These are phyloP conservation scores for Aeschynomene evenia DNA, from an alignment of 306 rosid species.

Conservation along the genomic window DNA sequence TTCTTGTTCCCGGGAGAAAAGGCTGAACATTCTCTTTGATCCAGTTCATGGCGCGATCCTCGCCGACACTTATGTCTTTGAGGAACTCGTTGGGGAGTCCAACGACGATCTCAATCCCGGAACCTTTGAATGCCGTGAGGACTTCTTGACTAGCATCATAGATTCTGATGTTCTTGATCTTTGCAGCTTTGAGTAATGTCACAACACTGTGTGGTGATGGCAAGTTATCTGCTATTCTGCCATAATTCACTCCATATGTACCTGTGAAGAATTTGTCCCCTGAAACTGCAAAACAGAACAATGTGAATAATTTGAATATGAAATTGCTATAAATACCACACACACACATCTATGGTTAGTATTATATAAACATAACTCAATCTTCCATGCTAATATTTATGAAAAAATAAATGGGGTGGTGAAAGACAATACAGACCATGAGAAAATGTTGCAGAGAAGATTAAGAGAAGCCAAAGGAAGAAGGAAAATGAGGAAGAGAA, in stretches of 20 bases:
- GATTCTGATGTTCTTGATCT: slow-evolving; percentile 69
- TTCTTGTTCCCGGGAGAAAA: slow-evolving; percentile 68
- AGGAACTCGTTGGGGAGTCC: slow-evolving; percentile 59
- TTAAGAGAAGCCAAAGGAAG: slow-evolving; percentile 44
- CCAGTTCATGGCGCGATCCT: slow-evolving; percentile 89
- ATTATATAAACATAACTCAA: too few relatives aligned
- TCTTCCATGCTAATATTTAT: not conserved
- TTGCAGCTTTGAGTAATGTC: slow-evolving; percentile 83
- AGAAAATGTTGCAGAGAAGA: slow-evolving; percentile 38
- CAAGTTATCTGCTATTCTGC: slow-evolving; percentile 74
- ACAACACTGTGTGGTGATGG: slow-evolving; percentile 80
- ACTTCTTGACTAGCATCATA: slow-evolving; percentile 70
- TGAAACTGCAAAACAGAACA: slow-evolving; percentile 25
- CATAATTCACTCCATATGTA: slow-evolving; percentile 91
- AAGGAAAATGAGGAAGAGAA: slow-evolving; percentile 28
- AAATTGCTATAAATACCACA: too few relatives aligned
- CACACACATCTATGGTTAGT: not conserved
- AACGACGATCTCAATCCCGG: slow-evolving; percentile 63
- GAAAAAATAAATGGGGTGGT: not conserved
- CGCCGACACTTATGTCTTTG: slow-evolving; percentile 56
- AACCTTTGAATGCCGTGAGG: slow-evolving; percentile 75
- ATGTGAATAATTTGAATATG: not conserved
- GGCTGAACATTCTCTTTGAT: slow-evolving; percentile 79
- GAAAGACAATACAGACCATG: slow-evolving; percentile 44
- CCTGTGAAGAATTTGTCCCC: slow-evolving; percentile 52